These are phyloP conservation scores for Primulina huaijiensis DNA, from an alignment of 257 asterid species.

Conservation along the genomic window DNA sequence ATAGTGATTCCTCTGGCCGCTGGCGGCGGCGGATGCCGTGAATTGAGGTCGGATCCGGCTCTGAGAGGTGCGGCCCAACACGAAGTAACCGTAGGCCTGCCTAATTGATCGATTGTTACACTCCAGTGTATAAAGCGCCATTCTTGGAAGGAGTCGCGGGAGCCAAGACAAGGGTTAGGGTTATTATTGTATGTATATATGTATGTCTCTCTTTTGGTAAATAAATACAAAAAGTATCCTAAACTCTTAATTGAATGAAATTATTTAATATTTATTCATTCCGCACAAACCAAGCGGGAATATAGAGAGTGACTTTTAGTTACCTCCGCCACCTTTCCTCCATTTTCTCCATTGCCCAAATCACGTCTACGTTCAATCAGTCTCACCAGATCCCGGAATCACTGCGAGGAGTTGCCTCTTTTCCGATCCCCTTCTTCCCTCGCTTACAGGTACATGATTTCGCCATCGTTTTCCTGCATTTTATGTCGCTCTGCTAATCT, in stretches of 20 bases:
- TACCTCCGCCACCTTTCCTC: conserved; percentile 5
- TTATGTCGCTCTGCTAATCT: too few species aligned
- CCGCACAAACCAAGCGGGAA: not conserved
- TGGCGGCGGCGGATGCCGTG: conserved; percentile 34
- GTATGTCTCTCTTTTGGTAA: not conserved
- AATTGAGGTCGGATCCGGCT: conserved; percentile 30
- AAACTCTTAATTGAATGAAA: too few species aligned
- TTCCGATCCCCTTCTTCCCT: conserved; percentile 3
- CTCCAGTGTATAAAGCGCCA: not conserved
- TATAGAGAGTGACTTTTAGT: not conserved
- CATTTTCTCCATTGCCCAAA: conserved; percentile 25
- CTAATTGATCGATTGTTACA: conserved; percentile 11
- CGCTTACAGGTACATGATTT: not conserved
- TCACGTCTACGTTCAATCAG: conserved; percentile 42
- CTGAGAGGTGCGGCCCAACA: conserved; percentile 37
- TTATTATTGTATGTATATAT: too few species aligned
- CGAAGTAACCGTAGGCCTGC: conserved; percentile 51
- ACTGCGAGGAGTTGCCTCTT: not conserved
- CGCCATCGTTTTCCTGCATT: not conserved
- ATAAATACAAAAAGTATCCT: too few species aligned
- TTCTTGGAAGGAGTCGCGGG: not conserved
- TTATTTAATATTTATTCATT: too few species aligned
- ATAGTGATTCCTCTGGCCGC: conserved; percentile 57
- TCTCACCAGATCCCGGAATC: not conserved
- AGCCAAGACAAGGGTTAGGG: not conserved